Base-by-base conservation (phyloP, 495 filamentous ascomycete species). In the Penicillium cinerascens region DNA sequence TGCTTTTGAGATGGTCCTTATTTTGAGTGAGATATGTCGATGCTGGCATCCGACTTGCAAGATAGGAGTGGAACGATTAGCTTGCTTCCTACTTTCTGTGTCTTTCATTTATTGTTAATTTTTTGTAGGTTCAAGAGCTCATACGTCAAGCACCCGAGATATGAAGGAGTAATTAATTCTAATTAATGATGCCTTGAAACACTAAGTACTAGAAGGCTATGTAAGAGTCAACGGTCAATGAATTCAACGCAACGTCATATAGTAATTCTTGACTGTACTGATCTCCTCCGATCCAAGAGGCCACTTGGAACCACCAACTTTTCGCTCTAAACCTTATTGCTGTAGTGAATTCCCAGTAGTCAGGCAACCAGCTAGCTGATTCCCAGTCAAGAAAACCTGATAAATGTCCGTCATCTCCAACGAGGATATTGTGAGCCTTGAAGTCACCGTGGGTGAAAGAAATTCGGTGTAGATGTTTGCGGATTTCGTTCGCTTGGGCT, bases 351-450 rank as follows among this genome's bases (percentile, higher is more conserved):
- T 82, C 79, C 79, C 78, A 81, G 58, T 83, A 81, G 42, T 74
- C 65, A 21, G 78, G 74, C 60, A 72, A 78, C 74, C 74, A 84
- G 16, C 78, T 77, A 25, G 69, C 63, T 2, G 67, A 66, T 56
- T 80, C 78, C 78, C 78, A 81, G 54, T 80, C 78, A 38, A 82
- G 59, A 64, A 82, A 71, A 13, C 70, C 74, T 23, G 74, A 69
- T 11, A 82, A 61, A 42, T 75, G 70, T 7, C 66, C 73, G 43
- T 70, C 71, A 23, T 68, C 55, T 13, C 51, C 51, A 15, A 77
- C 64, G 11, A 81, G 55, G 26, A 82, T 76, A 56, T 80, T 81
- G 35, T 75, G 64, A 9, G 63, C 60, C 38, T 69, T 75, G 37
- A 80, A 56, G 63, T 82, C 77, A 18, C 75, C 73, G 52, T 82